Evolutionary conservation across 805 yeast species (phyloP), one percentile per base, ranked within the genome.

Genomic region (Jamesozyma piceae): DNA sequence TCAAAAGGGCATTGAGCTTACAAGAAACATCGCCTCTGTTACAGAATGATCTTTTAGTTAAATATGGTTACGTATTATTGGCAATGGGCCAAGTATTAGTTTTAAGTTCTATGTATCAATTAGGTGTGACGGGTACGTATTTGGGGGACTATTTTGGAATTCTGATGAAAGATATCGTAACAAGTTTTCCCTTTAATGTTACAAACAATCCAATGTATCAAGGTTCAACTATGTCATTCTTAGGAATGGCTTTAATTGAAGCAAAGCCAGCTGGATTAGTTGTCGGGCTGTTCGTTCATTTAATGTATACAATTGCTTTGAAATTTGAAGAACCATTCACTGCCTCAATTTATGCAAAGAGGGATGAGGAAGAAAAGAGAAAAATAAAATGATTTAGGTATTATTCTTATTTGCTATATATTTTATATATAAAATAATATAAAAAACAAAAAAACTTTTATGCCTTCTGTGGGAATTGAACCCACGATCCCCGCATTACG

Each of bases 101-200:
- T 2, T 49, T 83, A 27, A 66, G 80, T 26, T 86, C 96, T 19
- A 90, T 92, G 97, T 90, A 78, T 68, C 82, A 82, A 13, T 72
- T 92, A 50, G 98, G 98, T 20, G 77, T 92, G 47, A 90, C 96
- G 13, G 98, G 98, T 20, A 92, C 98, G 10, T 92, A 92, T 58
- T 67, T 92, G 47, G 98, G 98, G 35, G 98, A 92, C 64, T 94
- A 92, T 67, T 92, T 92, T 65, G 97, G 97, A 1, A 89, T 92
- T 55, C 73, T 92, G 54, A 92, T 90, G 92, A 79, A 80, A 48
- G 76, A 84, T 49, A 75, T 95, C 58, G 95, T 92, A 46, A 82
- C 90, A 15, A 79, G 83, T 1, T 92, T 92, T 74, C 98, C 98
- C 14, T 92, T 92, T 74, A 89, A 80, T 55, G 77, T 89, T 43